These are phyloP conservation scores for Chaetomiaceae sp. DNA, from an alignment of 2,329 filamentous ascomycete species.

Conservation along the genomic window DNA sequence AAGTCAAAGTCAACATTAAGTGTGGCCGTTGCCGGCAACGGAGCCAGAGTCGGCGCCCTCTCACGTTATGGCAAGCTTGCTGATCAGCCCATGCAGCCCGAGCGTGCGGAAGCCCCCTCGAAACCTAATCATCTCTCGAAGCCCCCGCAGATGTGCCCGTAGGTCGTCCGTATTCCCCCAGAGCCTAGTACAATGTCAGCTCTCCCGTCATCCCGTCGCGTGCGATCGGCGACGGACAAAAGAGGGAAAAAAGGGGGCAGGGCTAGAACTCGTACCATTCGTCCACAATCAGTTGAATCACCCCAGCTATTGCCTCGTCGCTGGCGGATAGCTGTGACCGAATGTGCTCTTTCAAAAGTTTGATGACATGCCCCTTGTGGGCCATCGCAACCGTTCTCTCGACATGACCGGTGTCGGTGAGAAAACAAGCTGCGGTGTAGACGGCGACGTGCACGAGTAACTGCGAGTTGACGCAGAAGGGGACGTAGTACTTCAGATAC, in stretches of 20 bases:
- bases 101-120: slow-evolving; percentile 41
- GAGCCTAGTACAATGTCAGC: slow-evolving; percentile 11
- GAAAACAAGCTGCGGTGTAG: slow-evolving; percentile 46
- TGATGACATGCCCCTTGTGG: slow-evolving; percentile 39
- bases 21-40: neutral
- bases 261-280: slow-evolving; percentile 44
- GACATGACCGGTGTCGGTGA: slow-evolving; percentile 43
- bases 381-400: slow-evolving; percentile 38
- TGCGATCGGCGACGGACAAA: too few relatives aligned
- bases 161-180: slow-evolving; percentile 43
- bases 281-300: slow-evolving; percentile 43
- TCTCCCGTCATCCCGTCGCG: neutral
- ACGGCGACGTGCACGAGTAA: slow-evolving; percentile 43
- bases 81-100: slow-evolving; percentile 41
- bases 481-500: slow-evolving; percentile 43
- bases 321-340: slow-evolving; percentile 32
- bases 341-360: slow-evolving; percentile 43
- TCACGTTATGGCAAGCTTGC: slow-evolving; percentile 45
- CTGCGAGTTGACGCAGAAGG: slow-evolving; percentile 43
- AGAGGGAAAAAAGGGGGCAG: neutral
- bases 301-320: slow-evolving; percentile 42
- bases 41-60: slow-evolving; percentile 18
- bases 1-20: neutral
- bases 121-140: slow-evolving; percentile 42
- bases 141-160: slow-evolving; percentile 40